A percentile compares a stretch with the other conserved stretches of the same genome.
Evolutionary conservation across 495 filamentous ascomycete genomes (phyloP).

Genomic region (Barbatosphaeria neglecta): DNA sequence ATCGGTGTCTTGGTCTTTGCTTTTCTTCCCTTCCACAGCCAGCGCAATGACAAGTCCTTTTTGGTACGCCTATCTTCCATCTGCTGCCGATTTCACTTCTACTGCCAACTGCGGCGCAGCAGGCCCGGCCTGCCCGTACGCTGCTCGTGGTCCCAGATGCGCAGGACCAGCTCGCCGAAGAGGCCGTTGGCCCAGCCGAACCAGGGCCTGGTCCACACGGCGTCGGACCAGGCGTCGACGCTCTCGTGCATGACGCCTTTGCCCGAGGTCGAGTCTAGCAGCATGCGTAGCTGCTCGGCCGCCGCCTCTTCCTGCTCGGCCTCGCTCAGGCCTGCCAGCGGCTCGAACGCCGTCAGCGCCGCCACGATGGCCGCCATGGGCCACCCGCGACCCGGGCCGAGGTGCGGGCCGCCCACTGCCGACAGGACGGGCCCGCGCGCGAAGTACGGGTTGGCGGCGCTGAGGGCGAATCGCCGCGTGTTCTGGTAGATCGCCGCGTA

Average conservation of each 20-base stretch:
- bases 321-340: slow-evolving; percentile 15
- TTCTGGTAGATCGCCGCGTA: slow-evolving; percentile 37
- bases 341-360: slow-evolving; percentile 10
- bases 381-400: slow-evolving; percentile 47
- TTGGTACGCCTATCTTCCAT: too few species aligned
- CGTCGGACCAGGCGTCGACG: slow-evolving; percentile 40
- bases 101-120: slow-evolving; percentile 18
- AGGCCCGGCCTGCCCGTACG: slow-evolving; percentile 7
- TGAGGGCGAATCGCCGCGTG: slow-evolving; percentile 46
- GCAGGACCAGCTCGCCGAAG: slow-evolving; percentile 52
- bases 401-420: slow-evolving; percentile 47
- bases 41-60: too few species aligned
- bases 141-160: slow-evolving; percentile 18
- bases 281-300: slow-evolving; percentile 16
- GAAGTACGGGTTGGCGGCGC: slow-evolving; percentile 46
- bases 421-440: slow-evolving; percentile 42
- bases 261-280: slow-evolving; percentile 43
- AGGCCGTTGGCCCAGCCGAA: slow-evolving; percentile 62
- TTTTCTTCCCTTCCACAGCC: too few species aligned
- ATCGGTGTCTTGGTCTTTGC: too few species aligned
- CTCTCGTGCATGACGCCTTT: slow-evolving; percentile 51
- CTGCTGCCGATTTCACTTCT: not conserved
- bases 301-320: too few species aligned
- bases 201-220: slow-evolving; percentile 50
- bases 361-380: slow-evolving; percentile 46